Conservation (phyloP, 805 yeast genomes). For the Lachancea sp. region DNA sequence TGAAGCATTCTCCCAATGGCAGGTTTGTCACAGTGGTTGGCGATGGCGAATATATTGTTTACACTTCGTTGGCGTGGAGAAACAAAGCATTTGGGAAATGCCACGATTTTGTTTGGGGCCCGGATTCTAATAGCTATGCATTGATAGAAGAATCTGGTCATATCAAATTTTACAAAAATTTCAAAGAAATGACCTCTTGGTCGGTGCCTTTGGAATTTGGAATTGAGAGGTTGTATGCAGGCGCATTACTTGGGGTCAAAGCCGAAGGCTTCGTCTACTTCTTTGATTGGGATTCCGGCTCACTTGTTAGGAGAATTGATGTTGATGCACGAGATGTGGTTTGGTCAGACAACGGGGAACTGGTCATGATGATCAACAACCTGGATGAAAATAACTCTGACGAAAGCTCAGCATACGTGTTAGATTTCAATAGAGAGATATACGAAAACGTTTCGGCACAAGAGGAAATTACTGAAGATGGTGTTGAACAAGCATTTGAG, state of each 20-base stretch:
- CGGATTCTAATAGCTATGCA: conserved; percentile 83
- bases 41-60: conserved; percentile 94
- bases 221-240: conserved; percentile 79
- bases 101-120: conserved; percentile 89
- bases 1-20: conserved; percentile 94
- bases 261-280: conserved; percentile 80
- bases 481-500: conserved; percentile 80
- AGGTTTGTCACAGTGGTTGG: conserved; percentile 95
- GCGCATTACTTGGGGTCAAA: conserved; percentile 80
- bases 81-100: conserved; percentile 90
- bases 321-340: conserved; percentile 73
- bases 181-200: conserved; percentile 66
- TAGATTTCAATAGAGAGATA: conserved; percentile 62
- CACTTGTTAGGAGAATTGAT: conserved; percentile 80
- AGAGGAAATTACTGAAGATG: conserved; percentile 57
- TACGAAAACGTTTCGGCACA: conserved; percentile 54
- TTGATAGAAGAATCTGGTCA: conserved; percentile 61
- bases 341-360: conserved; percentile 93
- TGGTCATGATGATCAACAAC: conserved; percentile 64
- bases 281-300: conserved; percentile 90
- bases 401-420: conserved; percentile 59
- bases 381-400: conserved; percentile 35
- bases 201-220: conserved; percentile 60
- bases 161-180: conserved; percentile 73
- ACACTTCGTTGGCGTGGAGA: conserved; percentile 97